A percentile compares a stretch with the other conserved stretches of the same genome.
These are phyloP conservation scores for Chytriomyces sp. DNA, from an alignment of 192 early-diverging fungal species.

Conservation along the genomic window DNA sequence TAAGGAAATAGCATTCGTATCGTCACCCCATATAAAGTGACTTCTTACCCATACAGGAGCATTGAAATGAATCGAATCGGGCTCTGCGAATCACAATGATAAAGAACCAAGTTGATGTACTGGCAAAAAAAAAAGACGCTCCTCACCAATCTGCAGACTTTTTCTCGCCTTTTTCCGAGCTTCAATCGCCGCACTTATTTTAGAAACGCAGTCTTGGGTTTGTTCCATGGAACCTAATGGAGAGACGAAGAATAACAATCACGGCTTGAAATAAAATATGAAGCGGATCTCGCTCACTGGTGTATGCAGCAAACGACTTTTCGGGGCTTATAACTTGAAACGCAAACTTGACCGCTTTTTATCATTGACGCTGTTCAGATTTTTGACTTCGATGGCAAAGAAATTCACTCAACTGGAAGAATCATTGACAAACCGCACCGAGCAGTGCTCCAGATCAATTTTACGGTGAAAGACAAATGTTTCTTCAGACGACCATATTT, in stretches of 20 bases:
- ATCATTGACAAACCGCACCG: conserved; percentile 43
- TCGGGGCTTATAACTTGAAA: conserved; percentile 82
- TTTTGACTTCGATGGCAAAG: conserved; percentile 5
- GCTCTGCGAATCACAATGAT: conserved; percentile 16
- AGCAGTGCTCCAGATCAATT: conserved; percentile 65
- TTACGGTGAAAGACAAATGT: conserved; percentile 74
- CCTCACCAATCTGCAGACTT: conserved; percentile 64
- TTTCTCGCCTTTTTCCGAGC: conserved; percentile 55
- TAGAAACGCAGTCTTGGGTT: conserved; percentile 70
- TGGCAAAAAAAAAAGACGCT: too few relatives aligned
- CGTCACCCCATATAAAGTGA: background rate
- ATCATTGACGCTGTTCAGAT: conserved; percentile 34
- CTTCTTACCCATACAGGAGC: conserved; percentile 1
- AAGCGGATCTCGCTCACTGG: conserved; percentile 7
- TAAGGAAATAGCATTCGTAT: too few relatives aligned
- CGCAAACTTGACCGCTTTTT: conserved; percentile 60
- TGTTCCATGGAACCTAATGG: conserved; percentile 40
- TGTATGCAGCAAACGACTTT: conserved; percentile 81
- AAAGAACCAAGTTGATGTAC: too few relatives aligned
- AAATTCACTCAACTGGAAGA: conserved; percentile 19
- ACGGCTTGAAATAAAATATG: too few relatives aligned
- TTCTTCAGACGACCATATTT: conserved; percentile 45
- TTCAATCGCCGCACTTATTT: conserved; percentile 63
- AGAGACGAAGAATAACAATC: too few relatives aligned
- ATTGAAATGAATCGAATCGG: conserved; percentile 32